Evolutionary conservation across 139 green algal genomes (phyloP), one percentile per base, ranked within the genome.

Genomic region (Tetradesmus obliquus): DNA sequence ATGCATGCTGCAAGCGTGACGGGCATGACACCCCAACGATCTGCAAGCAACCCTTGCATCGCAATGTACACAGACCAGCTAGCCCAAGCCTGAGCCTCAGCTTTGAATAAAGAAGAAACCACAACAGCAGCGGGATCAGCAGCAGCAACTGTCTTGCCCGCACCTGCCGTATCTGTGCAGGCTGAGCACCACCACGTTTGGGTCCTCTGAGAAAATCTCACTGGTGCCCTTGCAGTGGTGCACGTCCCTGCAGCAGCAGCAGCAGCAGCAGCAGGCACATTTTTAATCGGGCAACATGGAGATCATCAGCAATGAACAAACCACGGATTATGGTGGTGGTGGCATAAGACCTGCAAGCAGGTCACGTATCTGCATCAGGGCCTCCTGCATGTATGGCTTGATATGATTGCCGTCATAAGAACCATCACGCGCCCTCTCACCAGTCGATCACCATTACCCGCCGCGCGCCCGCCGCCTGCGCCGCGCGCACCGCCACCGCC

Each of bases 181-280:
- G 32, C 93, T 96, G 6, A 98, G 69, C 86, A 96, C 97, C 76
- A 98, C 66, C 19, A 98, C 94, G 22, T 84, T 91, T 1, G 92
- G 86, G 90, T 97, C 95, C 12, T 96, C 90, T 13, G 93, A 92
- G 86, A 97, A 96, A 0, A 97, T 94, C 45, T 96, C 90, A 45
- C 96, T 91, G 1, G 94, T 98, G 83, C 96, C 96, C n/a, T 97
- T 96, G 62, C 96, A 95, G 88, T 97, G 96, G 90, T 98, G 96
- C 53, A 97, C 93, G 90, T 97, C 95, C 97, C 88, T 91, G 32
- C 17, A 84, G 66, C 15, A 76, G 66, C 66, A 76, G 66, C 66
- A 76, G 66, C 66, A 1, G 57, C 57, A 66, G 57, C 57, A 1
- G 8, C 57, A 66, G 8, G 8, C 57, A 66, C 1, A 45, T 45